These are phyloP conservation scores for Cyberlindnera misumaiensis DNA, from an alignment of 805 yeast species.

Conservation along the genomic window DNA sequence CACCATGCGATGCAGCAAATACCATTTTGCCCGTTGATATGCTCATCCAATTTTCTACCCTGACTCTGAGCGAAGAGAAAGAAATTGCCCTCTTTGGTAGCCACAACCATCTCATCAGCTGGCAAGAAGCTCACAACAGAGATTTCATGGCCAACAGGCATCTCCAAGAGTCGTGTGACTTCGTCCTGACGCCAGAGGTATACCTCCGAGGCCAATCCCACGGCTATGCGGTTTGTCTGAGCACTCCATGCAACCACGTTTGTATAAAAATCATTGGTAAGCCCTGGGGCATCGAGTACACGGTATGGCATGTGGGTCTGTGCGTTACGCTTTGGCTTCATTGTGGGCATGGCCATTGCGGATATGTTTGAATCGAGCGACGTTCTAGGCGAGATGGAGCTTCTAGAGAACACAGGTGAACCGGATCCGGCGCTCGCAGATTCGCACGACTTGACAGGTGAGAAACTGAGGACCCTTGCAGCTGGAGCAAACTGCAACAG, in stretches of 20 bases:
- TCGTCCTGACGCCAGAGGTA: conserved; percentile 55
- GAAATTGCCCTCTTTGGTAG: conserved; percentile 51
- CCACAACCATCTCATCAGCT: conserved; percentile 43
- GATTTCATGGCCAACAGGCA: conserved; percentile 34
- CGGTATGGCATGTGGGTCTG: conserved; percentile 38
- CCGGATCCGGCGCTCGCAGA: neutral
- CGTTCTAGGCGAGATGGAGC: conserved; percentile 3
- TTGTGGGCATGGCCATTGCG: conserved; percentile 5
- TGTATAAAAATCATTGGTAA: conserved; percentile 72
- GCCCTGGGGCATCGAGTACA: conserved; percentile 61
- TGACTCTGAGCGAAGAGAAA: conserved; percentile 34
- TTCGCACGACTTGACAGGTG: conserved; percentile 2
- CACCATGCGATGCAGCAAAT: conserved; percentile 61
- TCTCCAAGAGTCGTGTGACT: conserved; percentile 39
- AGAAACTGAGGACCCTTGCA: conserved; percentile 36
- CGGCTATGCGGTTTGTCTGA: conserved; percentile 43
- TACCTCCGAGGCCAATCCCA: conserved; percentile 55
- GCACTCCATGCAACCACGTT: conserved; percentile 71
- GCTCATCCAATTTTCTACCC: conserved; percentile 10
- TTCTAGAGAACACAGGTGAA: neutral
- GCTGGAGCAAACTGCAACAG: conserved; percentile 40
- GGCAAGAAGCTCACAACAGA: conserved; percentile 54
- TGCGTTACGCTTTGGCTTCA: conserved; percentile 19
- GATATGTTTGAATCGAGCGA: conserved; percentile 9
- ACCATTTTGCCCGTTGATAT: conserved; percentile 29